These are phyloP conservation scores for Serendipita sp. DNA, from an alignment of 768 basidiomycete species.

Conservation along the genomic window DNA sequence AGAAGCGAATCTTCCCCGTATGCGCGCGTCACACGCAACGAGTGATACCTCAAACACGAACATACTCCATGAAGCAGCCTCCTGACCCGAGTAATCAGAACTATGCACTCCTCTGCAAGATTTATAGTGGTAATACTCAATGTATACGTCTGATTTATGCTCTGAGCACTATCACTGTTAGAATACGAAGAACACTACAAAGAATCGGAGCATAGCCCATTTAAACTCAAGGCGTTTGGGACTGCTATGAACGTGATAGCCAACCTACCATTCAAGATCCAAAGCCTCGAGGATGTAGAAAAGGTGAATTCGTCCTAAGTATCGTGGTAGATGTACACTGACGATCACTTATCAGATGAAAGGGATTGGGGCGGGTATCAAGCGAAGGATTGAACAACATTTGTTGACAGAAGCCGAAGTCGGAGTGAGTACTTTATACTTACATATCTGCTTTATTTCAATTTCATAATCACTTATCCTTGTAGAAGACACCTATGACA, in stretches of 20 bases:
- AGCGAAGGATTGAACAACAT: constrained; percentile 29
- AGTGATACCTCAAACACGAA: neutral
- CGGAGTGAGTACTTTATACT: constrained; percentile 8
- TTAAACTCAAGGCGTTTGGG: constrained; percentile 35
- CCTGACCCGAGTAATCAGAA: neutral
- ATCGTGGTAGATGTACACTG: neutral
- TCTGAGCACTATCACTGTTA: neutral
- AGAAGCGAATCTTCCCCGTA: too few relatives aligned
- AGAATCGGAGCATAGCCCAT: constrained; percentile 22
- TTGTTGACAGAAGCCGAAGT: constrained; percentile 22
- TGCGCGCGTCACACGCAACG: neutral
- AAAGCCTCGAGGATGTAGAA: constrained; percentile 27
- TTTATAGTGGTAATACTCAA: neutral
- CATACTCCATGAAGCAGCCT: neutral
- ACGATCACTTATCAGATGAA: constrained; percentile 19
- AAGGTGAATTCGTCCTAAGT: constrained; percentile 16
- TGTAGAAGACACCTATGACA: constrained; percentile 6
- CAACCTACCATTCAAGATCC: constrained; percentile 27
- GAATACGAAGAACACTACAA: neutral
- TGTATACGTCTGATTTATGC: neutral
- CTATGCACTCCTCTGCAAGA: neutral
- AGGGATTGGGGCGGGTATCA: constrained; percentile 26
- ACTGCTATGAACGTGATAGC: constrained; percentile 31
- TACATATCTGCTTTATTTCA: neutral
- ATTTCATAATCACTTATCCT: neutral